phyloP scores from a whole-genome alignment of 805 yeast species.

The Saccharomycopsis sp. region DNA sequence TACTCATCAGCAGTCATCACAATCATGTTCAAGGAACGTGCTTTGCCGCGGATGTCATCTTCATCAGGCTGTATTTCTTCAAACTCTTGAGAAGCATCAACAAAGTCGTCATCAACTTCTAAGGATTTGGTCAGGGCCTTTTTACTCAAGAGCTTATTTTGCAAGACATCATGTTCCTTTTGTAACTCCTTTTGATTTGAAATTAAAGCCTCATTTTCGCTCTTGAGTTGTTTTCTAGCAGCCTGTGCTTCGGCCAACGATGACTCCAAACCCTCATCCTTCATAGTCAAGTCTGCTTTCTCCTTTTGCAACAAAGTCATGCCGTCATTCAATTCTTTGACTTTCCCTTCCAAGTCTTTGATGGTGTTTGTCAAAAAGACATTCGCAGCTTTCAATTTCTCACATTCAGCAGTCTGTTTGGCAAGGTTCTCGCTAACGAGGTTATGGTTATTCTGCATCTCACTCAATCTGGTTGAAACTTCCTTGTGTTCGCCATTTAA shows the following conservation, averaged over 20 bases:
- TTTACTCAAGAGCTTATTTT: too few species aligned
- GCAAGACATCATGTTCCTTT: background rate
- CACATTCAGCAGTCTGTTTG: background rate
- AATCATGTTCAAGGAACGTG: constrained; percentile 35
- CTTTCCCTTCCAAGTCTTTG: constrained; percentile 1
- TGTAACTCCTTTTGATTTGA: too few species aligned
- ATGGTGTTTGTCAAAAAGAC: background rate
- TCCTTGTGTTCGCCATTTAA: constrained; percentile 6
- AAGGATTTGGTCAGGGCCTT: too few species aligned
- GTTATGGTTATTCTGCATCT: constrained; percentile 1
- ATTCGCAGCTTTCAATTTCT: background rate
- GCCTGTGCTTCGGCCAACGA: too few species aligned
- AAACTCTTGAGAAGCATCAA: constrained; percentile 18
- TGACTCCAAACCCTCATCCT: constrained; percentile 5
- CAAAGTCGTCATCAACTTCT: constrained; percentile 12
- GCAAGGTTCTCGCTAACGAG: background rate
- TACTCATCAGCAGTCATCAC: constrained; percentile 39
- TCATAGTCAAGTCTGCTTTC: background rate
- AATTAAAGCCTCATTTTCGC: too few species aligned
- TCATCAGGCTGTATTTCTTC: constrained; percentile 11
- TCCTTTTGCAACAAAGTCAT: constrained; percentile 2
- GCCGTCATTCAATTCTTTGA: background rate
- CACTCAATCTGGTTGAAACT: background rate
- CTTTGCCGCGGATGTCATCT: constrained; percentile 14
- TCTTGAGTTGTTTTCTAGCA: too few species aligned